Conservation (phyloP, 441 rosid genomes). For the Rhodomyrtus psidioides region DNA sequence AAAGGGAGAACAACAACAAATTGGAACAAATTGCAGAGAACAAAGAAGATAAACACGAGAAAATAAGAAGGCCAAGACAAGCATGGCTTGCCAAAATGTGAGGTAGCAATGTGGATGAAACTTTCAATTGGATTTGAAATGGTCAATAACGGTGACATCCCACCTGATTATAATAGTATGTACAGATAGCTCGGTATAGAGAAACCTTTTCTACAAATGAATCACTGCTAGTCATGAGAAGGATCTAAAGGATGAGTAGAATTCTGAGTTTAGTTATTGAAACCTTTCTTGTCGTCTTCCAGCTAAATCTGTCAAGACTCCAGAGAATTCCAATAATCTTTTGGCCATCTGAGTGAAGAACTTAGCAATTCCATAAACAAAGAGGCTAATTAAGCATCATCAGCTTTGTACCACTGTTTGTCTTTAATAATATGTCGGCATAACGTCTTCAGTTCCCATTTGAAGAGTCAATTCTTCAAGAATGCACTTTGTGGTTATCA, state of each 20-base stretch:
- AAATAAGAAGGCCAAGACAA: background rate
- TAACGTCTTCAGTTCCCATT: slow-evolving; percentile 13
- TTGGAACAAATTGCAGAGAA: background rate
- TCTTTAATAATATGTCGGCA: background rate
- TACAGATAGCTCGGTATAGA: background rate
- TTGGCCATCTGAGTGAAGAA: background rate
- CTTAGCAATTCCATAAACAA: background rate
- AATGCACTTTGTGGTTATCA: background rate
- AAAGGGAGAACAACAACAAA: background rate
- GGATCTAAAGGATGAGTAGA: background rate
- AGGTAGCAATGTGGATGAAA: background rate
- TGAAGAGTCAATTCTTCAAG: slow-evolving; percentile 35
- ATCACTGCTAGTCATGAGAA: background rate
- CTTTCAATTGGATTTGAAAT: background rate
- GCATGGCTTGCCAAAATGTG: background rate
- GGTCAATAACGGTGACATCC: background rate
- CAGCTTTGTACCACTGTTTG: background rate
- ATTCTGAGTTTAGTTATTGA: background rate
- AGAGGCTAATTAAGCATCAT: background rate
- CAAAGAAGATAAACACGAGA: background rate
- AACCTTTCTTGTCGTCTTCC: background rate
- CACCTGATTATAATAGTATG: background rate
- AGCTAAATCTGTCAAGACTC: background rate
- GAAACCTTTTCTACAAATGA: background rate
- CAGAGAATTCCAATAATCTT: background rate